A percentile compares a stretch with the other conserved stretches of the same genome.
Conservation (phyloP, 768 basidiomycete species). For the Lentinus tigrinus region DNA sequence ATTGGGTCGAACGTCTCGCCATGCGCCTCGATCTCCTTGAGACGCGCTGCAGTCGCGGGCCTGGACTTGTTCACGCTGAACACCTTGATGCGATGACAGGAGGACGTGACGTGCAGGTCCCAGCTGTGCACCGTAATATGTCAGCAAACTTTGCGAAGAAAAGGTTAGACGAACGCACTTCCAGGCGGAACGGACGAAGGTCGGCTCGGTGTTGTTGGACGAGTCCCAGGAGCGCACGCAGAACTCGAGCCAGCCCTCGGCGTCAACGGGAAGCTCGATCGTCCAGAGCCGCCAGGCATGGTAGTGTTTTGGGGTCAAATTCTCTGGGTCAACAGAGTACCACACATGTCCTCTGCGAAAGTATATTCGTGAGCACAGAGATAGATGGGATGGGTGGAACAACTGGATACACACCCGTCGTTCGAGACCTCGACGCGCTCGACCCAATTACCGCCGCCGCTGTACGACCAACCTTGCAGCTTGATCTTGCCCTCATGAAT, state of each 20-base stretch:
- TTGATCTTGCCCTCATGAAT: conserved; percentile 49
- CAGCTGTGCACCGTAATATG: conserved; percentile 32
- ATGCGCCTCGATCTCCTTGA: conserved; percentile 38
- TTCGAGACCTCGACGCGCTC: conserved; percentile 54
- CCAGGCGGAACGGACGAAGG: conserved; percentile 53
- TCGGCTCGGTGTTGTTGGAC: conserved; percentile 57
- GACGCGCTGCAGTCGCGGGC: conserved; percentile 42
- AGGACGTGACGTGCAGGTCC: conserved; percentile 55
- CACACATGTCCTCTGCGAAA: conserved; percentile 44
- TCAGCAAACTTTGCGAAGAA: not conserved
- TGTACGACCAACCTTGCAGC: conserved; percentile 33
- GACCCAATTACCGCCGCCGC: conserved; percentile 49
- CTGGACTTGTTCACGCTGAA: conserved; percentile 49
- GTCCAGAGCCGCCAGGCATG: conserved; percentile 56
- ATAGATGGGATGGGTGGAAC: not conserved
- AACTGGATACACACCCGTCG: conserved; percentile 37
- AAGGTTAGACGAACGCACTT: conserved; percentile 36
- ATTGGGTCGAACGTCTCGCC: conserved; percentile 42
- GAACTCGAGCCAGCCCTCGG: conserved; percentile 58
- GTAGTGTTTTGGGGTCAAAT: conserved; percentile 56
- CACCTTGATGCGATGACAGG: conserved; percentile 51
- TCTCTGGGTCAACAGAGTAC: conserved; percentile 45
- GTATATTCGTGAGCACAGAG: not conserved
- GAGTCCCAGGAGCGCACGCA: conserved; percentile 57
- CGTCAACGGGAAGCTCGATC: conserved; percentile 49